These are phyloP conservation scores for Gymnopilus dilepis DNA, from an alignment of 768 basidiomycete species.

Conservation along the genomic window DNA sequence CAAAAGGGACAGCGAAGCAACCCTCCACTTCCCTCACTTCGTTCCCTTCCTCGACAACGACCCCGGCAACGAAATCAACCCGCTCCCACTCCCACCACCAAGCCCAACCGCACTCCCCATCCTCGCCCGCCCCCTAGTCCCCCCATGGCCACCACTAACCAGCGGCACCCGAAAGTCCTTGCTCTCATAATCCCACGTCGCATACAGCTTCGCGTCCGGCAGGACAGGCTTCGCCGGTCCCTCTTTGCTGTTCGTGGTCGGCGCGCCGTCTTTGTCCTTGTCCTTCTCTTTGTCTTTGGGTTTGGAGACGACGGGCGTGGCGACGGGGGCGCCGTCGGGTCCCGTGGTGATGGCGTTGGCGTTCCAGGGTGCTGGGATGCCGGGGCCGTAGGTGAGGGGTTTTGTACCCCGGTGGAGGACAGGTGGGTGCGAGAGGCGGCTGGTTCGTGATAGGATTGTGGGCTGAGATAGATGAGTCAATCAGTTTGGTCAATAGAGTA, in stretches of 20 bases:
- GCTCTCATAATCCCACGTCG: slow-evolving; percentile 62
- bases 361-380: slow-evolving; percentile 61
- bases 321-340: slow-evolving; percentile 29
- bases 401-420: slow-evolving; percentile 59
- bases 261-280: slow-evolving; percentile 30
- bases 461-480: slow-evolving; percentile 39
- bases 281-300: slow-evolving; percentile 31
- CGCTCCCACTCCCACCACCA: slow-evolving; percentile 19
- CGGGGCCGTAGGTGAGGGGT: slow-evolving; percentile 51
- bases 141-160: slow-evolving; percentile 19
- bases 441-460: slow-evolving; percentile 61
- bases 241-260: slow-evolving; percentile 32
- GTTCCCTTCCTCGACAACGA: slow-evolving; percentile 25
- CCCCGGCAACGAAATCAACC: slow-evolving; percentile 26
- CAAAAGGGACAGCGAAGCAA: background rate
- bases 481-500: background rate
- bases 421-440: slow-evolving; percentile 68
- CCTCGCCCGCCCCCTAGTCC: slow-evolving; percentile 33
- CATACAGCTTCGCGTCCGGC: slow-evolving; percentile 57
- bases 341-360: slow-evolving; percentile 39
- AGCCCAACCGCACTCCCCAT: slow-evolving; percentile 37
- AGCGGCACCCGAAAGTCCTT: slow-evolving; percentile 52
- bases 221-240: slow-evolving; percentile 40
- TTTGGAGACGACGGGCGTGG: slow-evolving; percentile 35
- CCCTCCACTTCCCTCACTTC: slow-evolving; percentile 19